Base-by-base conservation (phyloP, 495 filamentous ascomycete genomes). In the Daldinia caldariorum region DNA sequence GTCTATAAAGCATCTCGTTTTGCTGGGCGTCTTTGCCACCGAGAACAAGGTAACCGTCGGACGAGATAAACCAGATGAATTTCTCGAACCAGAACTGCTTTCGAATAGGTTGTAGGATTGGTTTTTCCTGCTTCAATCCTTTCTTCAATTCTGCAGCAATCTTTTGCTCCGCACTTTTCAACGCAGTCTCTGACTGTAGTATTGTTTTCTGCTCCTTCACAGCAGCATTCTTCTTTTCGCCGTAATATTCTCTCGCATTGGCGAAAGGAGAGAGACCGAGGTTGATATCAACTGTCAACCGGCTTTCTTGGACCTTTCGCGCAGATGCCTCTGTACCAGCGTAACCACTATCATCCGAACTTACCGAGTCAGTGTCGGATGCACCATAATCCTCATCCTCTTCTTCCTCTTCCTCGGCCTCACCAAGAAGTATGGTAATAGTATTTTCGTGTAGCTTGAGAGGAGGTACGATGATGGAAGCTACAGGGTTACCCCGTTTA, bases 21-120 rank as follows among this genome's bases (percentile, higher is more conserved):
- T 99, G 95, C 80, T 94, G 91, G 5, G 89, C 85, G 81, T 99
- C 95, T 31, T 90, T 89, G 3, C 93, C 94, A 54, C 89, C 90
- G 20, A 99, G 84, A 10, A 97, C 91, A 5, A 99, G 86, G 74
- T 98, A 97, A 7, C 95, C 94, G 71, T 99, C 95, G 0, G 94
- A 97, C 1, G 93, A 97, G 66, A 98, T 88, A 82, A 99, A 99
- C 82, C 91, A 97, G 14, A 87, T 78, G 70, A 97, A 99, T 75
- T 98, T 99, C 72, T 99, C 95, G 73, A 98, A 97, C 94, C 95
- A 99, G 70, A 93, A 85, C 54, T 88, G 89, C 67, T 88, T 90
- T 41, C 95, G 83, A 12, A 97, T 89, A 13, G 91, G 93, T 57
- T 93, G 90, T 2, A 98, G 82, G 16, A 97, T 79, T 26, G 92